phyloP scores from a whole-genome alignment of 768 basidiomycete species.

The Cystobasidium ongulense region DNA sequence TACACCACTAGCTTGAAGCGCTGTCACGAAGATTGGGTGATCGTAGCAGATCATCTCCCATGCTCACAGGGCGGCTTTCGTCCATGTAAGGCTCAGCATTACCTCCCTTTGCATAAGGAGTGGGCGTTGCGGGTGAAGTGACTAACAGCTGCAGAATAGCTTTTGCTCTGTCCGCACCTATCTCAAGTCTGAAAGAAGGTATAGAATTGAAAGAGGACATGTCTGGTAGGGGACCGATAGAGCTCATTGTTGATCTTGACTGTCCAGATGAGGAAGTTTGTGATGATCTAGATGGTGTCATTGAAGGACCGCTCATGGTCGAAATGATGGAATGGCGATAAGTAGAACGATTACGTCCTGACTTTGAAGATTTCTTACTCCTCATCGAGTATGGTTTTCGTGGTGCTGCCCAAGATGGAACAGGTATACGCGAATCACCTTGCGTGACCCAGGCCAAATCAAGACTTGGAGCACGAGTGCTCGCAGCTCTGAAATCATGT shows the following conservation, averaged over 20 bases:
- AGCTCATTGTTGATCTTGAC: background rate
- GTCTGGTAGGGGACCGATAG: background rate
- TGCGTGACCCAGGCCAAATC: conserved; percentile 11
- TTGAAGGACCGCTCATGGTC: too few relatives aligned
- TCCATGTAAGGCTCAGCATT: background rate
- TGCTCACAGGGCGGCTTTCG: background rate
- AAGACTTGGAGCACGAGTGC: conserved; percentile 6
- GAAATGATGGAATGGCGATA: background rate
- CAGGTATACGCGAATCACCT: background rate
- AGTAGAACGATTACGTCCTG: background rate
- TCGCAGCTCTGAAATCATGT: background rate
- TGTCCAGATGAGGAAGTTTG: background rate
- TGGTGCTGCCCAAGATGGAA: background rate
- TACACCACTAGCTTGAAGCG: too few relatives aligned
- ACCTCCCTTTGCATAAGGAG: background rate
- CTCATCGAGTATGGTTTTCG: background rate
- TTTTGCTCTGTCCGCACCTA: background rate
- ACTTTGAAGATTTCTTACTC: conserved; percentile 2
- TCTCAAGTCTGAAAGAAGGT: background rate
- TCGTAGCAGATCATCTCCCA: background rate
- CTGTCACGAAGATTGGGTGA: background rate
- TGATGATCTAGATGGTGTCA: background rate
- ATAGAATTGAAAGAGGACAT: background rate
- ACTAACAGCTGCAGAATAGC: background rate
- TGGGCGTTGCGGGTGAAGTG: background rate